Evolutionary conservation across 805 yeast genomes (phyloP), one percentile per base, ranked within the genome.

Genomic region (Cyberlindnera maclurae): DNA sequence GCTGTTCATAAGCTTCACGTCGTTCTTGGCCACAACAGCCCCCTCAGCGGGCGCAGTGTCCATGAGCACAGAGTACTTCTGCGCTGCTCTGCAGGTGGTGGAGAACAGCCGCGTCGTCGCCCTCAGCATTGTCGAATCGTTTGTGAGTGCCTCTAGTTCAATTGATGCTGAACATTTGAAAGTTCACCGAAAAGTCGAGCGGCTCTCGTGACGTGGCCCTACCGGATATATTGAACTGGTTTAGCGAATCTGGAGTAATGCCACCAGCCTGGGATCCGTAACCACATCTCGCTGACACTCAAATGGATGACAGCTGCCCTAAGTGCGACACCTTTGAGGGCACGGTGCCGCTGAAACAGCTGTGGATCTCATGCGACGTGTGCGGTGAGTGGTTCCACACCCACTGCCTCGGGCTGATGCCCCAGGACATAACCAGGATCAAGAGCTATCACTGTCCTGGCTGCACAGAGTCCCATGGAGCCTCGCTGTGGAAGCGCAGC

Each of bases 321-420:
- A 16, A 18, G 15, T 51, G 55, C 20, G n/a, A 33, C 2, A 2
- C 26, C 5, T 40, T 28, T 34, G 24, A 12, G 1, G 45, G 39
- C 2, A 31, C 34, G 1, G 29, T 40, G 1, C 50, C 50, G 8
- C 34, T 41, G 5, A 32, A 33, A 5, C 37, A 37, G 16, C 47
- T 55, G 26, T 79, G 86, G 86, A 60, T 78, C 7, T 71, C 67
- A 36, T 80, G 88, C 55, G 77, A 72, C 62, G 59, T 42, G 70
- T 85, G 86, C 70, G 50, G 31, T 3, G n/a, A 10, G 11, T 52
- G 56, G 54, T 50, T 26, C 51, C 88, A 81, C 51, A 50, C 59
- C 15, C 54, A 53, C 12, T 81, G 88, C 54, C 44, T 75, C 3
- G 46, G 52, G 2, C 41, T 77, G 10, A 42, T 67, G 0, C 36